Evolutionary conservation across 2,329 filamentous ascomycete species (phyloP).

Genomic region (Lasiodiplodia citricola): DNA sequence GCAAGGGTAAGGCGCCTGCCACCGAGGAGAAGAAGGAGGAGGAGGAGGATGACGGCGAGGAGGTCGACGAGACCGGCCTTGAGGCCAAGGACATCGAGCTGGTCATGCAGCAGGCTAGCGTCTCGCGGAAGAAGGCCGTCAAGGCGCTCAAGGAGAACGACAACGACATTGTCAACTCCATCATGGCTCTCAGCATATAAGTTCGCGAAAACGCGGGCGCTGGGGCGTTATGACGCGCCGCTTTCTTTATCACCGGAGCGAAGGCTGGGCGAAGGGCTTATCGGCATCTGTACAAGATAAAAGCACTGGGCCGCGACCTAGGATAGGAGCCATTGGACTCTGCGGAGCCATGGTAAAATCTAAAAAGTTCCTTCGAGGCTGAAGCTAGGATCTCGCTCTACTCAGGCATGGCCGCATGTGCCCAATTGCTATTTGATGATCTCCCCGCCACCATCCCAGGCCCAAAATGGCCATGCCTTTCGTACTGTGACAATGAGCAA

Average conservation of each 20-base stretch:
- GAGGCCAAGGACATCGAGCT: slow-evolving; percentile 99
- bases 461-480: background rate
- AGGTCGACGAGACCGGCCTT: slow-evolving; percentile 91
- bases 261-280: slow-evolving; percentile 25
- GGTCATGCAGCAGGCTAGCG: slow-evolving; percentile 96
- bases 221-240: background rate
- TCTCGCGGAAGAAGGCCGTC: slow-evolving; percentile 97
- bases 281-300: slow-evolving; percentile 25
- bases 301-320: slow-evolving; percentile 18
- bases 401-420: background rate
- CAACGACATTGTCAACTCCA: slow-evolving; percentile 99
- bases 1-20: slow-evolving; percentile 67
- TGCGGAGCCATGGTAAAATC: slow-evolving; percentile 25
- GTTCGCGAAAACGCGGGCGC: slow-evolving; percentile 11
- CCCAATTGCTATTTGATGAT: slow-evolving; percentile 1
- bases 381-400: background rate
- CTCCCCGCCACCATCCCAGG: background rate
- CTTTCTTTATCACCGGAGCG: slow-evolving; percentile 12
- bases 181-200: slow-evolving; percentile 84
- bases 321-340: slow-evolving; percentile 22
- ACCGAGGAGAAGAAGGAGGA: slow-evolving; percentile 69
- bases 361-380: slow-evolving; percentile 25
- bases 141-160: slow-evolving; percentile 99
- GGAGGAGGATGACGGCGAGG: slow-evolving; percentile 91
- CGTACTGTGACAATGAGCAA: background rate